phyloP scores from a whole-genome alignment of 192 early-diverging fungal genomes.

The Ambispora gerdemannii region DNA sequence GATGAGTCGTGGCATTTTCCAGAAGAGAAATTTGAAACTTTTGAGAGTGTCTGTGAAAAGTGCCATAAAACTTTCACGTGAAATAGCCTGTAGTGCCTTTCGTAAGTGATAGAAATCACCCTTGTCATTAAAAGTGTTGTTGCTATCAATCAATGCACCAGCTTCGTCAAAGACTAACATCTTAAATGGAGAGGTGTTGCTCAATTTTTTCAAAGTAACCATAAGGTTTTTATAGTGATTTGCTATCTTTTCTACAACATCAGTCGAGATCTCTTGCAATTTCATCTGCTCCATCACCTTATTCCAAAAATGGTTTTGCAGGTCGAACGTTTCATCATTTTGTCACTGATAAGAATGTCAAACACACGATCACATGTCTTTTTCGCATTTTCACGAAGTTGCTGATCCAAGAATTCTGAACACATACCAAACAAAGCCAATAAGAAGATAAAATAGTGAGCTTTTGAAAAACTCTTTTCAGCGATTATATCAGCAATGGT shows the following conservation, averaged over 20 bases:
- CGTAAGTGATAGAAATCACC: slow-evolving; percentile 1
- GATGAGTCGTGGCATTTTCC: not conserved
- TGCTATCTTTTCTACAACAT: not conserved
- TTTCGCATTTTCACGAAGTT: slow-evolving; percentile 7
- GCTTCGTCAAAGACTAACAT: slow-evolving; percentile 5
- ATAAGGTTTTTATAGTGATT: slow-evolving; percentile 3
- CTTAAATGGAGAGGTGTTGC: not conserved
- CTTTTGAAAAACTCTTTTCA: not conserved
- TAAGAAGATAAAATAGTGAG: slow-evolving; percentile 6
- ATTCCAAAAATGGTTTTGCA: not conserved
- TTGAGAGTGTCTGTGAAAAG: slow-evolving; percentile 18
- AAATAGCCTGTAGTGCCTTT: slow-evolving; percentile 16
- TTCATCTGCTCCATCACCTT: not conserved
- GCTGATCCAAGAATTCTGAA: slow-evolving; percentile 1
- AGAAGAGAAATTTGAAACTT: slow-evolving; percentile 14
- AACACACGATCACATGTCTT: not conserved
- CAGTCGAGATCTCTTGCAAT: not conserved
- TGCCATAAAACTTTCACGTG: slow-evolving; percentile 8
- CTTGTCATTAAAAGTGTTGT: not conserved
- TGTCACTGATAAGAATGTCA: slow-evolving; percentile 13
- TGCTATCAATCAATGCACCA: not conserved
- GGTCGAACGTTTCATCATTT: not conserved
- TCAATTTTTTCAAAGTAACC: slow-evolving; percentile 6
- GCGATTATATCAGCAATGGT: not conserved
- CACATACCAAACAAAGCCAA: slow-evolving; percentile 4